These are phyloP conservation scores for Xylaria sp. DNA, from an alignment of 2,329 filamentous ascomycete genomes.

Conservation along the genomic window DNA sequence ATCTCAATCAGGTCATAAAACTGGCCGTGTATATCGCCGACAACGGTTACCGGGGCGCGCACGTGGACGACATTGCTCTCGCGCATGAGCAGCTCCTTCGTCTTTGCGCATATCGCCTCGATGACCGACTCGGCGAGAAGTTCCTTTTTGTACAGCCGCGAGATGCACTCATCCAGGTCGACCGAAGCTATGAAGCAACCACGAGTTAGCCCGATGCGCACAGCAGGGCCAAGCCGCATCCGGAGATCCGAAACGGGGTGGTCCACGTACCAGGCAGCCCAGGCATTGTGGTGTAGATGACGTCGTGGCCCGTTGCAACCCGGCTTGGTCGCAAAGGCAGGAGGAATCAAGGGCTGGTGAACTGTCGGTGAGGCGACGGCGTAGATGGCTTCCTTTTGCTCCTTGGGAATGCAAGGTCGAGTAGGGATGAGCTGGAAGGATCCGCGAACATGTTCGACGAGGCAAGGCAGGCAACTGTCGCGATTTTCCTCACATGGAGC, in stretches of 20 bases:
- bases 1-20: slow-evolving; percentile 99
- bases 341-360: slow-evolving; percentile 26
- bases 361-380: slow-evolving; percentile 20
- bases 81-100: slow-evolving; percentile 98
- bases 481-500: slow-evolving; percentile 47
- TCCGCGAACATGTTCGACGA: slow-evolving; percentile 50
- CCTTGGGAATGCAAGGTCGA: slow-evolving; percentile 49
- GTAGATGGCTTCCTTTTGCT: slow-evolving; percentile 48
- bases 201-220: slow-evolving; percentile 30
- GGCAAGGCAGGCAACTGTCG: slow-evolving; percentile 37
- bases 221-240: slow-evolving; percentile 11
- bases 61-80: slow-evolving; percentile 99
- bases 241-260: slow-evolving; percentile 9
- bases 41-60: slow-evolving; percentile 92
- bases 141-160: slow-evolving; percentile 95
- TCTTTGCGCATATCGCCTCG: slow-evolving; percentile 98
- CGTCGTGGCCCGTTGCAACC: slow-evolving; percentile 28
- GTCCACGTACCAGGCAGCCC: slow-evolving; percentile 63
- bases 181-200: slow-evolving; percentile 75
- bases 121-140: slow-evolving; percentile 97
- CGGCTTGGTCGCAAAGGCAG: slow-evolving; percentile 26
- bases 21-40: slow-evolving; percentile 98
- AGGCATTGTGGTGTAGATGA: slow-evolving; percentile 56
- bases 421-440: slow-evolving; percentile 46
- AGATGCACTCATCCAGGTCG: slow-evolving; percentile 98